Evolutionary conservation across 139 green algal genomes (phyloP).

Genomic region (Chlamydomonas sp.): DNA sequence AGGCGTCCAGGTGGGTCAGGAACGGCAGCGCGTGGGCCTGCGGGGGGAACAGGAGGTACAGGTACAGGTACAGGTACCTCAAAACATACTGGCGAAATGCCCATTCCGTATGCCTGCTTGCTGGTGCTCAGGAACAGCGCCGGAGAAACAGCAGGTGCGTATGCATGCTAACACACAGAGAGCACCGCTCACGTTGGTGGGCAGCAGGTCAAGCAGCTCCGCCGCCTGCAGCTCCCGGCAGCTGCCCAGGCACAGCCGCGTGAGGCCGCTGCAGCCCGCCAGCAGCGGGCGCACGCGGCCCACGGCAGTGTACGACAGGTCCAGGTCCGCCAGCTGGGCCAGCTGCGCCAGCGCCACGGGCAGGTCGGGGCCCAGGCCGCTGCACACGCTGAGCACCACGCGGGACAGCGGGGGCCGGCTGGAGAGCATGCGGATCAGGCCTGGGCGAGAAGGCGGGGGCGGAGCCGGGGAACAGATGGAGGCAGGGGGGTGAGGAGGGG

Average conservation of each 20-base stretch:
- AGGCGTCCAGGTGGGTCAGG: slow-evolving; percentile 60
- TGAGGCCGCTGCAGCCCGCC: slow-evolving; percentile 53
- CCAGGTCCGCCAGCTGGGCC: slow-evolving; percentile 47
- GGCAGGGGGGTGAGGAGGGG: no score
- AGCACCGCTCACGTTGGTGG: neutral
- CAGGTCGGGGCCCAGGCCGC: slow-evolving; percentile 1
- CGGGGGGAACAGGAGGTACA: neutral
- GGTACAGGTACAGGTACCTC: neutral
- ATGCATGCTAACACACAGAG: neutral
- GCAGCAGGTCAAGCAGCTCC: slow-evolving; percentile 52
- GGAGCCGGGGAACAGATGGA: neutral
- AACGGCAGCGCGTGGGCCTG: slow-evolving; percentile 26
- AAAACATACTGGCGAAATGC: neutral
- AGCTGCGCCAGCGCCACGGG: slow-evolving; percentile 39
- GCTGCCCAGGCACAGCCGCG: slow-evolving; percentile 54
- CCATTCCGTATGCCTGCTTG: neutral
- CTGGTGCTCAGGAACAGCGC: neutral
- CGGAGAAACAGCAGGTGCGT: neutral
- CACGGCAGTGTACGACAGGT: slow-evolving; percentile 68
- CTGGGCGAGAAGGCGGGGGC: neutral
- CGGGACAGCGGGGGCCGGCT: slow-evolving; percentile 7
- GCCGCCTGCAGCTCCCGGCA: slow-evolving; percentile 49
- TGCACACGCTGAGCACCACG: slow-evolving; percentile 44
- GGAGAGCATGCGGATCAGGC: neutral
- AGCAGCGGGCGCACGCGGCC: slow-evolving; percentile 47